Evolutionary conservation across 495 filamentous ascomycete genomes (phyloP).

Genomic region (Sabuloglossum arenarium): DNA sequence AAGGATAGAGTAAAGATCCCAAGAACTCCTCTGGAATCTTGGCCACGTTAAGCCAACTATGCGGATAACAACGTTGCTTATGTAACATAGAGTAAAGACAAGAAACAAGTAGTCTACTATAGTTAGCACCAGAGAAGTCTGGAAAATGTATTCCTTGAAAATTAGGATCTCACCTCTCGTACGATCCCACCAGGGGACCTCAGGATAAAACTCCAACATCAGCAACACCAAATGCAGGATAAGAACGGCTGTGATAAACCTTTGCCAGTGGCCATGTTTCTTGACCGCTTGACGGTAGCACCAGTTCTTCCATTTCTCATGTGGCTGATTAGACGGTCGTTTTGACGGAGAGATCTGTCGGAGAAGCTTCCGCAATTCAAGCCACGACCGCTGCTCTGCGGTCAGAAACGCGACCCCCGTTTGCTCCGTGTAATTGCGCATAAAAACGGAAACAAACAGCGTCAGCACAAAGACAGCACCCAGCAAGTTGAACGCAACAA

Average conservation of each 20-base stretch:
- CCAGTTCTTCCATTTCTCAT: slow-evolving; percentile 66
- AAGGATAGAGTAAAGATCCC: slow-evolving; percentile 80
- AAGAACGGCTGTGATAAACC: slow-evolving; percentile 53
- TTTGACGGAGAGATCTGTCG: slow-evolving; percentile 89
- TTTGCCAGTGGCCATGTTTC: slow-evolving; percentile 87
- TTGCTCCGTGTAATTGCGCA: slow-evolving; percentile 98
- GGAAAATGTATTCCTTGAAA: background rate
- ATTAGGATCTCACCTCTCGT: slow-evolving; percentile 27
- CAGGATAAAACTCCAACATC: slow-evolving; percentile 67
- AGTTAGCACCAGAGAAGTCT: background rate
- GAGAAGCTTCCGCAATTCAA: slow-evolving; percentile 83
- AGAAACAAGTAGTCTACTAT: slow-evolving; percentile 50
- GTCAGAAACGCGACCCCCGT: slow-evolving; percentile 94
- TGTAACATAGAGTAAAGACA: slow-evolving; percentile 65
- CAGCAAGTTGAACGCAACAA: slow-evolving; percentile 89
- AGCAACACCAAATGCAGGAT: slow-evolving; percentile 68
- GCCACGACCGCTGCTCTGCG: slow-evolving; percentile 90
- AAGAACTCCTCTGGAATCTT: slow-evolving; percentile 79
- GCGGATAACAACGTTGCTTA: slow-evolving; percentile 66
- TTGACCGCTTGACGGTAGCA: slow-evolving; percentile 86
- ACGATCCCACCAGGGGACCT: slow-evolving; percentile 39
- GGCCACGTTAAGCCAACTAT: slow-evolving; percentile 82
- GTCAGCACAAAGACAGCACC: slow-evolving; percentile 96
- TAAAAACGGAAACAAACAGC: slow-evolving; percentile 96
- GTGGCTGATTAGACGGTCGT: slow-evolving; percentile 50